Evolutionary conservation across 2,329 filamentous ascomycete species (phyloP).

Genomic region (Colletotrichum liriopes): DNA sequence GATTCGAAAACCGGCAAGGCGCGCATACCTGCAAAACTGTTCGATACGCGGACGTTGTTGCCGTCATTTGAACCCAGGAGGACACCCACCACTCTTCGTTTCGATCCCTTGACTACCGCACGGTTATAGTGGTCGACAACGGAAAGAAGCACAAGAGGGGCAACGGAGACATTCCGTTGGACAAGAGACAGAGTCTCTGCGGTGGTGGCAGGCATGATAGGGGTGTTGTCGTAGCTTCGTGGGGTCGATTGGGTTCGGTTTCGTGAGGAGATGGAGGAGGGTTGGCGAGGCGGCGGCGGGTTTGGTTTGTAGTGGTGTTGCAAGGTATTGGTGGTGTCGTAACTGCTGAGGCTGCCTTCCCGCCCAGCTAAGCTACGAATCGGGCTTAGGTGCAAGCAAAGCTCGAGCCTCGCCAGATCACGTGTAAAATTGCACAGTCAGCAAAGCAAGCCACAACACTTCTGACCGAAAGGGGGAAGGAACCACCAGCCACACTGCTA

Average conservation of each 20-base stretch:
- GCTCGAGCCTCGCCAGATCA: constrained; percentile 44
- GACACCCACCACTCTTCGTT: constrained; percentile 92
- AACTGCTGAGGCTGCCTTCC: constrained; percentile 49
- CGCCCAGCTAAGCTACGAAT: constrained; percentile 42
- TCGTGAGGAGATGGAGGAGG: constrained; percentile 32
- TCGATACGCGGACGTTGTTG: constrained; percentile 95
- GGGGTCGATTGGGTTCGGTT: constrained; percentile 39
- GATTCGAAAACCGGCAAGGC: constrained; percentile 16
- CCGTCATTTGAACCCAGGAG: constrained; percentile 96
- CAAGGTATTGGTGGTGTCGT: constrained; percentile 42
- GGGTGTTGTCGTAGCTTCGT: constrained; percentile 38
- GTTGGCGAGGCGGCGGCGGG: constrained; percentile 22
- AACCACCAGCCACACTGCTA: background rate
- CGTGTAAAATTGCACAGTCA: background rate
- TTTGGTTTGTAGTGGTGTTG: constrained; percentile 31
- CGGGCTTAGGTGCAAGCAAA: constrained; percentile 41
- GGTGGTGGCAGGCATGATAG: constrained; percentile 92
- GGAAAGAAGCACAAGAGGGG: constrained; percentile 96
- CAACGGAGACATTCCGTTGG: constrained; percentile 95
- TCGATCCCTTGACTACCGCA: constrained; percentile 87
- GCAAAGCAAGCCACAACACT: background rate
- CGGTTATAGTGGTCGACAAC: constrained; percentile 99
- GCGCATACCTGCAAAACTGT: constrained; percentile 92
- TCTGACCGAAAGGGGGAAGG: background rate
- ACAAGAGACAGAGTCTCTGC: constrained; percentile 97